Evolutionary conservation across 768 basidiomycete species (phyloP), one percentile per base, ranked within the genome.

Genomic region (Epithele typhae): DNA sequence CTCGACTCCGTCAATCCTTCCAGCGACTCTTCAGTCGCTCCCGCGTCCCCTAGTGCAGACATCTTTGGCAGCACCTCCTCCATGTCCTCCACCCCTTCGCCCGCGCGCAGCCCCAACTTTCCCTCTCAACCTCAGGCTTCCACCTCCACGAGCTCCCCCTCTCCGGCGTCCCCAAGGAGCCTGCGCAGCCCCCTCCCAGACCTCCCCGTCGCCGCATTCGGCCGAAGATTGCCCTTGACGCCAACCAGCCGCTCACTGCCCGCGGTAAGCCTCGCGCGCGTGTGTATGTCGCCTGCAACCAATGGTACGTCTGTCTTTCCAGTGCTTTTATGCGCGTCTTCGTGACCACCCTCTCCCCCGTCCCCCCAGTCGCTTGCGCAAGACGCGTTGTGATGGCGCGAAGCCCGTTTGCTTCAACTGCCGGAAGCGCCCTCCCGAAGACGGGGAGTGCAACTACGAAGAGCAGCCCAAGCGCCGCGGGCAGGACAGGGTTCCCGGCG

Each of bases 341-440:
- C 7, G 14, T 30, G 27, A 30, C 7, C 27, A 30, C 27, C 27
- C 8, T 30, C 27, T 30, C 27, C 27, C 14, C 37, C 34, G 51
- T 38, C 48, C 18, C n/a, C 42, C 12, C 51, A 89, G 87, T 58
- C 86, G 87, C 19, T 75, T 71, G 9, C 78, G 87, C 19, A 90
- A 89, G 58, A 87, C 84, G 53, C 80, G 87, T 5, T 90, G 87
- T 61, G 87, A 90, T 61, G 87, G 87, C 41, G 81, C 81, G 7
- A 87, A 82, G 54, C 87, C 87, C 9, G 57, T 71, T 11, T 90
- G 87, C 57, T 77, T 83, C 56, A 87, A 87, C 57, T 90, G 87
- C 56, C 61, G 66, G 21, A 77, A 75, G 53, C 76, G 84, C 25
- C 33, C 40, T 1, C 45, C 49, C 19, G 44, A 44, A 9, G 40